phyloP scores from a whole-genome alignment of 2,329 filamentous ascomycete species.

The Penicillium occitanis region DNA sequence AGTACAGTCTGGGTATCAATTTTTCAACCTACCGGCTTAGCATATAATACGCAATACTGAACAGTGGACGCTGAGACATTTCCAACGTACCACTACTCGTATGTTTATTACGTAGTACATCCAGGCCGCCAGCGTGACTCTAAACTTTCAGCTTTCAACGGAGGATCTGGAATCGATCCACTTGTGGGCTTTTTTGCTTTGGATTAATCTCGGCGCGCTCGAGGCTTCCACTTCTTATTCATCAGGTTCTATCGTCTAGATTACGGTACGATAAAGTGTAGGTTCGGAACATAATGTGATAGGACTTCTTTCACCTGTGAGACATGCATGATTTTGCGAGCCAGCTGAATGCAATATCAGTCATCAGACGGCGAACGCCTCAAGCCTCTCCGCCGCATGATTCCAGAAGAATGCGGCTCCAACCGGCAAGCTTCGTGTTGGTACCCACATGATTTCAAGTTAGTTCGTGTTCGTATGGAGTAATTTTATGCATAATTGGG shows the following conservation, averaged over 20 bases:
- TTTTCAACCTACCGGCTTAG: not conserved
- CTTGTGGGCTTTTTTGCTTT: not conserved
- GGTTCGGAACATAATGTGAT: not conserved
- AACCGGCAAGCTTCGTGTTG: not conserved
- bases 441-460: not conserved
- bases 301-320: not conserved
- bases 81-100: not conserved
- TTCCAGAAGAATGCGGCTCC: slow-evolving; percentile 9
- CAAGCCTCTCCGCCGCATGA: not conserved
- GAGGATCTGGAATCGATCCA: not conserved
- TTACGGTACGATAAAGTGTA: not conserved
- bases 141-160: not conserved
- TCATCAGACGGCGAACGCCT: not conserved
- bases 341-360: not conserved
- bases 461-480: not conserved
- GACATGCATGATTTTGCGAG: slow-evolving; percentile 1
- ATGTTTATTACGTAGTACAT: not conserved
- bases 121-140: not conserved
- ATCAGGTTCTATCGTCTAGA: not conserved
- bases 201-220: not conserved
- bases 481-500: not conserved
- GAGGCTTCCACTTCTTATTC: not conserved
- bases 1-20: not conserved
- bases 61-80: not conserved
- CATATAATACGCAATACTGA: not conserved